A percentile compares a stretch with the other conserved stretches of the same genome.
These are phyloP conservation scores for Talaromyces liani DNA, from an alignment of 495 filamentous ascomycete species.

Conservation along the genomic window DNA sequence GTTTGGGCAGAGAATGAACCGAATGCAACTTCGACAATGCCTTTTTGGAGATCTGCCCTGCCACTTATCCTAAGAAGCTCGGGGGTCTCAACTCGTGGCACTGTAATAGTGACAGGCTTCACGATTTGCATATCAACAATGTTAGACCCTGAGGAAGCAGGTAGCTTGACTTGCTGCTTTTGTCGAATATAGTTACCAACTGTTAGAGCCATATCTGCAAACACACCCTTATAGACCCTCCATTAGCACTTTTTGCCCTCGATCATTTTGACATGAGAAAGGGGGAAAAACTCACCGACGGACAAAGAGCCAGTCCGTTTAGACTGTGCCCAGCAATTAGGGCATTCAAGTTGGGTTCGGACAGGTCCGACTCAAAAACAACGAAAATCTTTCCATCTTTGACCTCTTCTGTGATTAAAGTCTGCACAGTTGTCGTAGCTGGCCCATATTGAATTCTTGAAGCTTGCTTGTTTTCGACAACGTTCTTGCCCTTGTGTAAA, in stretches of 20 bases:
- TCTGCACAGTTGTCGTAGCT: conserved; percentile 52
- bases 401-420: conserved; percentile 46
- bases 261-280: not conserved
- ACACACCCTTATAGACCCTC: conserved; percentile 37
- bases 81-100: conserved; percentile 34
- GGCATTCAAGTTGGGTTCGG: conserved; percentile 48
- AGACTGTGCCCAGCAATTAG: conserved; percentile 63
- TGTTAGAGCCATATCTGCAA: conserved; percentile 75
- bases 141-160: not conserved
- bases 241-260: not conserved
- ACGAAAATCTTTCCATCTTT: conserved; percentile 47
- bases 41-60: conserved; percentile 38
- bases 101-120: not conserved
- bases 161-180: not conserved
- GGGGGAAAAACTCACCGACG: conserved; percentile 20
- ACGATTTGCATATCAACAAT: not conserved
- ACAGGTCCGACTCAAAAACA: conserved; percentile 59
- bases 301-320: conserved; percentile 52
- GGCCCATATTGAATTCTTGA: conserved; percentile 14
- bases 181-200: conserved; percentile 52
- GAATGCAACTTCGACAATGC: conserved; percentile 21
- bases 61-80: conserved; percentile 57
- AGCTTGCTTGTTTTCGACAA: conserved; percentile 8
- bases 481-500: conserved; percentile 32
- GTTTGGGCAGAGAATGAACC: not conserved